Evolutionary conservation across 176 grass and related monocot genomes (phyloP), one percentile per base, ranked within the genome.

Genomic region (Oryza glumipatula): DNA sequence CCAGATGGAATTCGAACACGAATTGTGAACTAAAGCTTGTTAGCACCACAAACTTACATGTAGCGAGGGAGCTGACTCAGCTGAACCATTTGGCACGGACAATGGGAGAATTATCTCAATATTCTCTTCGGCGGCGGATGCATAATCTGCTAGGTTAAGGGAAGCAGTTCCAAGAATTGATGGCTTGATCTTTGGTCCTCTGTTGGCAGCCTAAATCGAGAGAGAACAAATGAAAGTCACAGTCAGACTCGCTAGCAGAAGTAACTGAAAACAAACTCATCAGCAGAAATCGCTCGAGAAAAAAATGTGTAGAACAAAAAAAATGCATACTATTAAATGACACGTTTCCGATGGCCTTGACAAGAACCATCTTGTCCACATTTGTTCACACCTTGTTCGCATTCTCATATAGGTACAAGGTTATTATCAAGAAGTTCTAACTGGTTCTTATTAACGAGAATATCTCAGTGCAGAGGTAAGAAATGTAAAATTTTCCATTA

Each of bases 81-180:
- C 35, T 68, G 78, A 47, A 82, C 65, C 88, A 80, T n/a, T 73
- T 77, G 92, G 84, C 41, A 89, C 14, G n/a, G 73, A 80, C 68
- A 99, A 80, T 4, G 94, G 86, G 56, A 96, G 79, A 72, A 91
- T 91, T 81, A 99, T 88, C 75, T 94, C 86, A 46, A 94, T 92
- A 35, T 74, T 86, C 69, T 92, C 89, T 38, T 87, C 72, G 7
- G 87, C 67, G 33, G 92, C 73, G 36, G 90, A 73, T 69, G 86
- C 86, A 84, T 92, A 94, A 52, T 96, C 88, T 23, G 93, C 90
- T 48, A 99, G 82, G 78, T 94, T 92, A 23, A 99, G 70, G 32
- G 79, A 84, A 68, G 92, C 81, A 56, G 89, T 84, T 79, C 94
- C 97, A 24, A 99, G 65, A 86, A 96, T 72, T 47, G 94, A 81